A percentile compares a stretch with the other conserved stretches of the same genome.
These are phyloP conservation scores for Globisporangium cylindrosporum DNA, from an alignment of 352 stramenopile genomes.

Conservation along the genomic window DNA sequence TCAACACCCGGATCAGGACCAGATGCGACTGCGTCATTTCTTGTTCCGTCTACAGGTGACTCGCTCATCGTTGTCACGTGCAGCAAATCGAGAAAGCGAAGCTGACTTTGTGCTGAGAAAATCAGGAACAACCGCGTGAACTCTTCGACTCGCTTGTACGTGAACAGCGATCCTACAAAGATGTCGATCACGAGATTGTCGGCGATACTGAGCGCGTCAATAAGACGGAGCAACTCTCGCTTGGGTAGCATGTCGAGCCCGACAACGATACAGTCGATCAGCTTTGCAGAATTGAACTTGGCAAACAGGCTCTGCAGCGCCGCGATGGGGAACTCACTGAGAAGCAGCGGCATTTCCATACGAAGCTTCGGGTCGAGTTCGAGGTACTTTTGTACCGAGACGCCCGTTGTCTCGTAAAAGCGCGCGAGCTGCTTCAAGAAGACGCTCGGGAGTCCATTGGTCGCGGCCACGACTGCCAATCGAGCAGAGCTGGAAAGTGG, in stretches of 20 bases:
- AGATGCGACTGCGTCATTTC: conserved; percentile 8
- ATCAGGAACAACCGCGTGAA: conserved; percentile 44
- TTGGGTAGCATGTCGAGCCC: conserved; percentile 36
- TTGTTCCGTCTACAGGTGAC: conserved; percentile 15
- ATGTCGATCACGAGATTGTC: conserved; percentile 28
- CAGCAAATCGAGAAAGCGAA: conserved; percentile 34
- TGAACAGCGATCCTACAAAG: conserved; percentile 40
- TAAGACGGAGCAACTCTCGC: conserved; percentile 41
- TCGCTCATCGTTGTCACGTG: conserved; percentile 7
- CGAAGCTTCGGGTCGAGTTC: conserved; percentile 35
- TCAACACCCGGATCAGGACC: background rate
- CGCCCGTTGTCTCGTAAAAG: conserved; percentile 51
- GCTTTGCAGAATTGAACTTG: conserved; percentile 51
- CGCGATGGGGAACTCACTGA: conserved; percentile 52
- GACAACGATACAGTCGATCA: conserved; percentile 37
- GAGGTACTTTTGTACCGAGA: conserved; percentile 34
- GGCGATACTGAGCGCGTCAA: conserved; percentile 40
- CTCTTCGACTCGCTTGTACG: conserved; percentile 28
- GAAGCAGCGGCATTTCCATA: conserved; percentile 26
- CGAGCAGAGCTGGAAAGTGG: conserved; percentile 26
- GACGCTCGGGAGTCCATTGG: conserved; percentile 21
- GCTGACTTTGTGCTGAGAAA: conserved; percentile 34
- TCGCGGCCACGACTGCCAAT: conserved; percentile 31
- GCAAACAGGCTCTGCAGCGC: conserved; percentile 43
- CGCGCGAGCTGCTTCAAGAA: conserved; percentile 50